Percentiles rank a stretch among this genome's conserved stretches.
Evolutionary conservation across 2,329 filamentous ascomycete genomes (phyloP).

Genomic region (Aspergillus spinulosporus): DNA sequence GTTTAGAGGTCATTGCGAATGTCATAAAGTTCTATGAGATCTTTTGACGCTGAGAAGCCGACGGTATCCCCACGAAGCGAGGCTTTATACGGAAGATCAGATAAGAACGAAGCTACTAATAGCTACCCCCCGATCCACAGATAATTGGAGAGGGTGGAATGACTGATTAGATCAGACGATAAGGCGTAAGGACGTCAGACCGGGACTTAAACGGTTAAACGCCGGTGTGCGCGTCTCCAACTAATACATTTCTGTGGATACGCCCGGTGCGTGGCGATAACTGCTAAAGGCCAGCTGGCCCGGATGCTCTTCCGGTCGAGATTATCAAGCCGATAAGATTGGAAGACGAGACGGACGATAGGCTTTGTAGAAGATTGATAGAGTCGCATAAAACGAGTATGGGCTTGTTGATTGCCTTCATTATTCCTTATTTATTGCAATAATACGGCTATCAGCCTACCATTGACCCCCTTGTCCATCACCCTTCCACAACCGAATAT

Average conservation of each 20-base stretch:
- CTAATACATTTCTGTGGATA: not conserved
- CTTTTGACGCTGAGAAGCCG: not conserved
- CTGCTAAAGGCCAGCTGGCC: not conserved
- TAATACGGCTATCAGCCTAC: not conserved
- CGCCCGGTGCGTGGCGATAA: not conserved
- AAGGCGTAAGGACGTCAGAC: not conserved
- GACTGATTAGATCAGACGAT: not conserved
- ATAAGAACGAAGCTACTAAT: not conserved
- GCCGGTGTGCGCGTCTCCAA: not conserved
- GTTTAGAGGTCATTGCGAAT: not conserved
- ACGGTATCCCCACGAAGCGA: not conserved
- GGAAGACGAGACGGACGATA: not conserved
- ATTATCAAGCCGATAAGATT: not conserved
- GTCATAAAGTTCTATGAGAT: not conserved
- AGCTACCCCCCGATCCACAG: not conserved
- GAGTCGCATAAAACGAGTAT: not conserved
- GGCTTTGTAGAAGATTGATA: not conserved
- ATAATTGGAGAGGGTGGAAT: not conserved
- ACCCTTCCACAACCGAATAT: not conserved
- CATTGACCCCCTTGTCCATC: not conserved
- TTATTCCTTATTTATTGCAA: not conserved
- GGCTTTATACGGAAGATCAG: not conserved
- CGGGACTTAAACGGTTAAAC: not conserved
- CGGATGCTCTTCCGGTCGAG: not conserved
- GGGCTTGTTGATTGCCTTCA: not conserved